Evolutionary conservation across 352 stramenopile genomes (phyloP), one percentile per base, ranked within the genome.

Genomic region (Globisporangium uncinulatum): DNA sequence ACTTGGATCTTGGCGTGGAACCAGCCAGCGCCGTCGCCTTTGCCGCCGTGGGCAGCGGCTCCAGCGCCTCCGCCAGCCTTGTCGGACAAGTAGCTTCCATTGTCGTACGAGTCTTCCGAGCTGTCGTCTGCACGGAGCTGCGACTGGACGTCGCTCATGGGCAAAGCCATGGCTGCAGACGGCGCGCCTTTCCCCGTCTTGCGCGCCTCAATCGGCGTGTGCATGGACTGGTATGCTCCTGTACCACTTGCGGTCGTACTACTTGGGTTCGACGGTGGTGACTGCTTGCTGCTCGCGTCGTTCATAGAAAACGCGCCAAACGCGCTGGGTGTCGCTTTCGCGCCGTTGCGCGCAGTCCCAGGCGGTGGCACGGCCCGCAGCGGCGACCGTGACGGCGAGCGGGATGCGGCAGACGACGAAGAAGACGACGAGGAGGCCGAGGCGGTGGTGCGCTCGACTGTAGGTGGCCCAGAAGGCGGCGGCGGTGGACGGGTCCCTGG

Each of bases 1-100:
- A 92, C 73, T 54, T 87, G 89, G 57, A 92, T 92, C 64, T 94
- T 94, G 46, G 74, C 77, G 61, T 93, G 83, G 69, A 93, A 93
- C 83, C 83, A 93, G 53, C 83, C 83, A 42, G 85, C 70, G 24
- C 79, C 81, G 62, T 92, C 81, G 50, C 69, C 76, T 3, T 67
- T 65, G 0, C 62, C 67, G 0, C 62, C 67, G 55, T 73, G 67
- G 9, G n/a, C 43, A 10, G 43, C 9, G 39, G 13, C 42, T 4
- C 42, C 42, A 44, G 83, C 29, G 9, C 47, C 48, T 13, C 29
- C 48, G 31, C 19, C n/a, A 4, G 9, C 34, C 59, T 84, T 83
- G 53, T 88, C 81, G 15, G 75, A 87, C 32, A 72, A 62, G 65
- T 85, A 83, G 65, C 74, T 89, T 29, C 74, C 70, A 31, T 83